Conservation (phyloP, 257 asterid genomes). For the Striga asiatica region DNA sequence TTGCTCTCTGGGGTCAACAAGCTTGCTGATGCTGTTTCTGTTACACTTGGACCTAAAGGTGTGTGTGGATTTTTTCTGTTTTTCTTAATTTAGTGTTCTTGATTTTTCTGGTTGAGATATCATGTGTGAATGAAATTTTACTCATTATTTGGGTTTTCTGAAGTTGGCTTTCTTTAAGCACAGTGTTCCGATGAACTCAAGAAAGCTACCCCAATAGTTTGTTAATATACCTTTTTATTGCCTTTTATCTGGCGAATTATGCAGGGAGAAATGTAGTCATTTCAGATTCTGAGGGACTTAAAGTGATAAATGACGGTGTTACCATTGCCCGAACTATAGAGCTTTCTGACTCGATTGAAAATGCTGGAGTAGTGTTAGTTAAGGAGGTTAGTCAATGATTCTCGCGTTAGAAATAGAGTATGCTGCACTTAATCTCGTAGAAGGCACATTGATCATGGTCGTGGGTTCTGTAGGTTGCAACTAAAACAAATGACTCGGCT, state of each 20-base stretch:
- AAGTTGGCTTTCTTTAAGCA: no score
- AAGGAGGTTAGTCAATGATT: slow-evolving; percentile 52
- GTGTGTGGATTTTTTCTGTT: neutral
- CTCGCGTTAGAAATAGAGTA: neutral
- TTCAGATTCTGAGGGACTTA: slow-evolving; percentile 48
- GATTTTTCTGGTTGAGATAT: neutral
- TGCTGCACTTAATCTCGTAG: slow-evolving; percentile 6
- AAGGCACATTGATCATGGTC: slow-evolving; percentile 8
- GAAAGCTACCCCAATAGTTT: no score
- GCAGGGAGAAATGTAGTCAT: slow-evolving; percentile 85
- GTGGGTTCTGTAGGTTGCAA: slow-evolving; percentile 54
- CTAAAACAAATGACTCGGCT: slow-evolving; percentile 68
- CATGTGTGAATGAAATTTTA: neutral
- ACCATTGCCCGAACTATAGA: slow-evolving; percentile 89
- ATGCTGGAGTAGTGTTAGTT: slow-evolving; percentile 68
- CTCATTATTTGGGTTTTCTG: neutral
- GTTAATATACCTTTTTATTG: slow-evolving; percentile 3
- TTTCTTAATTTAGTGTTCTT: neutral
- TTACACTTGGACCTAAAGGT: slow-evolving; percentile 93
- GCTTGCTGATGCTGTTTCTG: slow-evolving; percentile 94
- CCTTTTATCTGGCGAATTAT: slow-evolving; percentile 7
- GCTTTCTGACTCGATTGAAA: slow-evolving; percentile 83
- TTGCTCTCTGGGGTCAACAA: slow-evolving; percentile 81
- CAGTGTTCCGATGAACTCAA: no score
- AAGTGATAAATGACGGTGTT: slow-evolving; percentile 89